These are phyloP conservation scores for Phytophthora tubulina DNA, from an alignment of 352 stramenopile species.

Conservation along the genomic window DNA sequence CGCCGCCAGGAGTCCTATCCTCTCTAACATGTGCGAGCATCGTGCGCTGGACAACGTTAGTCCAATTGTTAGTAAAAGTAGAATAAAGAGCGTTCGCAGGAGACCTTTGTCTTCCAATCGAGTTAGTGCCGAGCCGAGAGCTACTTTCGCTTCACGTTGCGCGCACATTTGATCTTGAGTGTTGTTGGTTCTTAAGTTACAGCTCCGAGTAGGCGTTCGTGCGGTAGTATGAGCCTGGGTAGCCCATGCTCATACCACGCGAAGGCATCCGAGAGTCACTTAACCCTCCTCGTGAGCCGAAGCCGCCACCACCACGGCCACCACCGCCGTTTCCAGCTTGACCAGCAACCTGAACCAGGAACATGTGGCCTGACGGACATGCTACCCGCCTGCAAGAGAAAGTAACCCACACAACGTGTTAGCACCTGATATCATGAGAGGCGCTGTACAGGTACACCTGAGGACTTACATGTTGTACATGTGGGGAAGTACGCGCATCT, in stretches of 20 bases:
- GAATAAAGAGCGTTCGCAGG: conserved; percentile 25
- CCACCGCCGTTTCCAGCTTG: conserved; percentile 39
- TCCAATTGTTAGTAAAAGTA: conserved; percentile 14
- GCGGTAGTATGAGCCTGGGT: conserved; percentile 65
- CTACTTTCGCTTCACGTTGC: conserved; percentile 35
- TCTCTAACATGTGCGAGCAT: conserved; percentile 26
- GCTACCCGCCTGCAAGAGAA: conserved; percentile 65
- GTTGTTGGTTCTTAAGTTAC: conserved; percentile 43
- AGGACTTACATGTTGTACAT: conserved; percentile 93
- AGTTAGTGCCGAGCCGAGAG: conserved; percentile 15
- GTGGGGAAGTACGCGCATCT: conserved; percentile 88
- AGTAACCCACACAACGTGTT: conserved; percentile 10
- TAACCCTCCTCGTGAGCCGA: conserved; percentile 38
- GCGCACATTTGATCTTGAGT: conserved; percentile 25
- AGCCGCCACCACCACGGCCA: conserved; percentile 27
- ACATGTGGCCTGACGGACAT: conserved; percentile 88
- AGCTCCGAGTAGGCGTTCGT: conserved; percentile 66
- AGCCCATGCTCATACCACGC: conserved; percentile 58
- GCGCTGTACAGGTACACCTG: background rate
- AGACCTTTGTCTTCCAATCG: conserved; percentile 22
- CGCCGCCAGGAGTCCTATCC: conserved; percentile 18
- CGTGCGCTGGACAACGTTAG: conserved; percentile 8
- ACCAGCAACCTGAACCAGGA: conserved; percentile 81
- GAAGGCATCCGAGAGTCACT: conserved; percentile 31
- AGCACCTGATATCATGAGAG: conserved; percentile 1